Percentiles rank a stretch among this genome's conserved stretches.
phyloP scores from a whole-genome alignment of 2,329 filamentous ascomycete species.

The Tolypocladium paradoxum region DNA sequence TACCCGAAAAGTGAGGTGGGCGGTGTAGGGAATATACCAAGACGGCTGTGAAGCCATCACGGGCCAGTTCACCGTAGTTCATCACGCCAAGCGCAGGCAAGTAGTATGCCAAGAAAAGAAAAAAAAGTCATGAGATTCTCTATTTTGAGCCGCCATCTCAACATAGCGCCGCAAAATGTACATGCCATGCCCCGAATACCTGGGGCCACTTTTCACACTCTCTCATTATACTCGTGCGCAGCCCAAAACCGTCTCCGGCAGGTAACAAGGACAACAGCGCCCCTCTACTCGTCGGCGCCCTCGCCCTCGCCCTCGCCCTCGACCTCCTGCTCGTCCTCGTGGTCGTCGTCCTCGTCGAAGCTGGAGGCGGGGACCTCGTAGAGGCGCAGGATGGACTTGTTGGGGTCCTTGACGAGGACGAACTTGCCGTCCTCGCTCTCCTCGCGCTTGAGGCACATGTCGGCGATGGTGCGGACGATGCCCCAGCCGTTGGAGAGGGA shows the following conservation, averaged over 20 bases:
- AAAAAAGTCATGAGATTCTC: not conserved
- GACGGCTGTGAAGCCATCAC: not conserved
- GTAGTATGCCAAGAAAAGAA: not conserved
- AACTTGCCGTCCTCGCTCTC: conserved; percentile 75
- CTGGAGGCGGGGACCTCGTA: conserved; percentile 83
- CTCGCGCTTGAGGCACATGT: conserved; percentile 73
- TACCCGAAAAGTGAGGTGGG: not conserved
- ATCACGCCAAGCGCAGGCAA: not conserved
- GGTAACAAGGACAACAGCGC: not conserved
- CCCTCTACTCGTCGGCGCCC: conserved; percentile 16
- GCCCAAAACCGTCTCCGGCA: not conserved
- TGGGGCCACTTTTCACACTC: not conserved
- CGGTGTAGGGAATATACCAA: not conserved
- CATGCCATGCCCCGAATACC: not conserved
- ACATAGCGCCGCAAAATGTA: not conserved
- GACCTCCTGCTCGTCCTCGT: conserved; percentile 42
- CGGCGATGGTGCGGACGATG: conserved; percentile 94
- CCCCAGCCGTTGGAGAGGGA: conserved; percentile 97
- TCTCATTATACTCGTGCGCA: not conserved
- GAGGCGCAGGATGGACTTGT: conserved; percentile 87
- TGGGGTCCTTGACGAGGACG: conserved; percentile 80
- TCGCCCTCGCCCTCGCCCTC: conserved; percentile 28
- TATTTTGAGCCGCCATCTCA: not conserved
- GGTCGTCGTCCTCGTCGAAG: conserved; percentile 83
- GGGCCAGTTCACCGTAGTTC: not conserved